Evolutionary conservation across 2,329 filamentous ascomycete species (phyloP).

Genomic region (Sarocladium strictum): DNA sequence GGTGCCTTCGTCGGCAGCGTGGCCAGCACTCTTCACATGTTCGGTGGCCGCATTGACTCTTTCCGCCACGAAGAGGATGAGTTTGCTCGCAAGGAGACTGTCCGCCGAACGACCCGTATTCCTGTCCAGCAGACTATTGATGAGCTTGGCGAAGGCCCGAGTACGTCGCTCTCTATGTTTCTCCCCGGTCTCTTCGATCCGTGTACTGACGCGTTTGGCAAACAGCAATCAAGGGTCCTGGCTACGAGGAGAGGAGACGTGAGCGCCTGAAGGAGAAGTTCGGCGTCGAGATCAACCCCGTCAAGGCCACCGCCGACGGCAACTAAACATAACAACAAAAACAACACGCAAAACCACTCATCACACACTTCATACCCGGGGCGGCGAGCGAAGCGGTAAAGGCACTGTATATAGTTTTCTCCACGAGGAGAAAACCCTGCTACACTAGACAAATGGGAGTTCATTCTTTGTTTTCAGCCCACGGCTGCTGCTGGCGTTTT

Average conservation of each 20-base stretch:
- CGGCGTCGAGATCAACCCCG: slow-evolving; percentile 73
- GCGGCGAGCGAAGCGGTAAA: slow-evolving; percentile 6
- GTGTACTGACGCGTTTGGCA: slow-evolving; percentile 13
- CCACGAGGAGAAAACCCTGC: slow-evolving; percentile 26
- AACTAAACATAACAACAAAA: slow-evolving; percentile 18
- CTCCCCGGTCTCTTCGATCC: not conserved
- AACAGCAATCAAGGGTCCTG: slow-evolving; percentile 72
- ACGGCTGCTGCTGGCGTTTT: not conserved
- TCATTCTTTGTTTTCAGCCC: slow-evolving; percentile 22
- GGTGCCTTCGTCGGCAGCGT: slow-evolving; percentile 50
- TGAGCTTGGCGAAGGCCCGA: slow-evolving; percentile 80
- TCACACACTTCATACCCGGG: slow-evolving; percentile 4
- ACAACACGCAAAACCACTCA: not conserved
- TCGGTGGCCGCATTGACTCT: slow-evolving; percentile 52
- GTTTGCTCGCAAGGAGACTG: slow-evolving; percentile 67
- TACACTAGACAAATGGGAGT: slow-evolving; percentile 35
- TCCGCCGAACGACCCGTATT: slow-evolving; percentile 68
- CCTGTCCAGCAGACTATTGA: slow-evolving; percentile 74
- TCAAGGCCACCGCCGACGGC: slow-evolving; percentile 44
- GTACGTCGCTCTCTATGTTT: slow-evolving; percentile 46
- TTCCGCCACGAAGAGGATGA: slow-evolving; percentile 57
- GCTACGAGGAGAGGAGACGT: slow-evolving; percentile 78
- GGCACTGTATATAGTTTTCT: slow-evolving; percentile 23
- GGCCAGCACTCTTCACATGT: slow-evolving; percentile 62
- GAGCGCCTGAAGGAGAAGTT: slow-evolving; percentile 82